Base-by-base conservation (phyloP, 1,139 yeast genomes). In the Meyerozyma carpophila region DNA sequence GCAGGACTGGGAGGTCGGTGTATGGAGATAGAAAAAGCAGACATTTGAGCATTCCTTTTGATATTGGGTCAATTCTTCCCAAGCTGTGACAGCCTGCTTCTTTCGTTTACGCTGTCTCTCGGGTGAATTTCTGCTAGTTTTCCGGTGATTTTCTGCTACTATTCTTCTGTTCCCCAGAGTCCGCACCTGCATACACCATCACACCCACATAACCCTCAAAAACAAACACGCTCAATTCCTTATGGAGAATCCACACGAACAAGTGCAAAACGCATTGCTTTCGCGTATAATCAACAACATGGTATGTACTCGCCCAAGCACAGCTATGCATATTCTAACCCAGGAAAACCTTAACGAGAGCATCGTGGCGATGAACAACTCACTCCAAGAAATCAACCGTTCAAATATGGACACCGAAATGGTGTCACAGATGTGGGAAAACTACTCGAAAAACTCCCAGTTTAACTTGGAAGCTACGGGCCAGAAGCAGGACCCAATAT, bases 211-310 rank as follows among this genome's bases (percentile, higher is more conserved):
- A 31, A 27, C 6, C 29, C 34, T 9, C 20, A 31, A 31, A 31
- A 31, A 31, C 34, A 31, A 31, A 31, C 34, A 31, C 34, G 34
- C 8, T 16, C 27, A 21, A 3, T 11, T 10, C 27, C 43, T 36
- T 43, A 84, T 87, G 95, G 93, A 87, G 65, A 89, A 89, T 56
- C 97, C 96, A 3, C 94, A 89, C 58, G 95, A 87, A 55, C 88
- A 85, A 57, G 87, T 81, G 8, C 96, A 90, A 57, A 84, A 80
- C 50, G 90, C 90, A 14, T 70, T 89, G 37, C 71, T 87, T 46
- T 77, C 89, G 21, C 79, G 96, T 50, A 86, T 89, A 32, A 81
- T 86, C 44, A 80, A 78, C 58, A 87, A 87, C 53, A 81, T 87
- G 63, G 89, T 81, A 71, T 38, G 86, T 75, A 24, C 8, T 18